These are phyloP conservation scores for Plasmodium inui DNA, from an alignment of 169 alveolate species.

Conservation along the genomic window DNA sequence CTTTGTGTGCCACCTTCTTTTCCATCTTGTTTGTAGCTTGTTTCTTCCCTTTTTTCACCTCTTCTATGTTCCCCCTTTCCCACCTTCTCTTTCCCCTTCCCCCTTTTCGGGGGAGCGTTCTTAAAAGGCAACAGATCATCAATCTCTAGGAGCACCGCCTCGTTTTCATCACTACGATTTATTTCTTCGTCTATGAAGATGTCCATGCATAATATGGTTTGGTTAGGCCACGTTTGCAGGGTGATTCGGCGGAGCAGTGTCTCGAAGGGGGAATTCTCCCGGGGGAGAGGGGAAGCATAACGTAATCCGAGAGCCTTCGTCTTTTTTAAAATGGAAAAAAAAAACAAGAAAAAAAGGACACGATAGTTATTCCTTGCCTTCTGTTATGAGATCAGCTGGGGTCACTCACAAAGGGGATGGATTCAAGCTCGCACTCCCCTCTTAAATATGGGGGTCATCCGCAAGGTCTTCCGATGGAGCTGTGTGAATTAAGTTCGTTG, in stretches of 20 bases:
- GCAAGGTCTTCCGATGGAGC: neutral
- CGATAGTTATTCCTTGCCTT: neutral
- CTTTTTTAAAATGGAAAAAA: too few species aligned
- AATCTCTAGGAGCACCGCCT: constrained; percentile 46
- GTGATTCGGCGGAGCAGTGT: neutral
- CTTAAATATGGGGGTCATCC: neutral
- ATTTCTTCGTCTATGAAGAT: constrained; percentile 64
- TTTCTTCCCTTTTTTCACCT: neutral
- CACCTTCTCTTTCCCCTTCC: neutral
- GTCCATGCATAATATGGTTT: constrained; percentile 61
- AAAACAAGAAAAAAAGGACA: neutral
- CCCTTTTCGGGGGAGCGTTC: neutral
- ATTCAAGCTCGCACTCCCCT: too few species aligned
- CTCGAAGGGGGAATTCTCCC: too few species aligned
- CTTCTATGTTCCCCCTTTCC: neutral
- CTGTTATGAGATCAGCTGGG: neutral
- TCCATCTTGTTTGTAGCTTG: neutral
- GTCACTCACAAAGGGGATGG: neutral
- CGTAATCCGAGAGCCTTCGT: neutral
- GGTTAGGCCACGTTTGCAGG: neutral
- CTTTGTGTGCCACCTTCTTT: neutral
- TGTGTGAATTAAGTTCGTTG: neutral
- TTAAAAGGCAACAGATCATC: constrained; percentile 8
- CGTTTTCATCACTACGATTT: constrained; percentile 58
- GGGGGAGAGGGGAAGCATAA: too few species aligned